A percentile compares a stretch with the other conserved stretches of the same genome.
These are phyloP conservation scores for Neopestalotiopsis rosae DNA, from an alignment of 2,329 filamentous ascomycete species.

Conservation along the genomic window DNA sequence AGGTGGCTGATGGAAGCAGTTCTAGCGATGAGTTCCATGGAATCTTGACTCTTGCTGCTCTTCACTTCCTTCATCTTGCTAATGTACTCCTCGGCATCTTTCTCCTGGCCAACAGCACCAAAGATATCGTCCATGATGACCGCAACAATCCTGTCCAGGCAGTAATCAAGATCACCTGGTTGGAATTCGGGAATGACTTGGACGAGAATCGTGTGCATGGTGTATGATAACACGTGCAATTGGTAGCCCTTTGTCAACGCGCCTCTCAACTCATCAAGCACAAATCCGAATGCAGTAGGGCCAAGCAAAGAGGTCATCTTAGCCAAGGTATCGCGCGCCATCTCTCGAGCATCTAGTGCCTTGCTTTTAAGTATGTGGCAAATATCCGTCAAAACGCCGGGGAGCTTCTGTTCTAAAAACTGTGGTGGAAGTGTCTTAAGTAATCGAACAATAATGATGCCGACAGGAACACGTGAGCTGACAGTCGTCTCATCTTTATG, in stretches of 20 bases:
- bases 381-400: slow-evolving; percentile 86
- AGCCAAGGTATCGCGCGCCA: slow-evolving; percentile 85
- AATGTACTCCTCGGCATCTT: slow-evolving; percentile 94
- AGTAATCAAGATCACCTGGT: slow-evolving; percentile 89
- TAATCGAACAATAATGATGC: slow-evolving; percentile 86
- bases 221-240: slow-evolving; percentile 92
- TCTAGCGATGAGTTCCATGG: slow-evolving; percentile 90
- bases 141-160: slow-evolving; percentile 75
- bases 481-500: slow-evolving; percentile 95
- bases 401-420: slow-evolving; percentile 75
- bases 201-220: slow-evolving; percentile 89
- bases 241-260: slow-evolving; percentile 88
- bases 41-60: slow-evolving; percentile 97
- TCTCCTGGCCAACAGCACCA: slow-evolving; percentile 89
- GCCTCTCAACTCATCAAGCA: slow-evolving; percentile 87
- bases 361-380: slow-evolving; percentile 92
- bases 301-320: slow-evolving; percentile 85
- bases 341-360: slow-evolving; percentile 85
- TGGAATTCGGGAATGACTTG: slow-evolving; percentile 73
- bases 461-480: slow-evolving; percentile 88
- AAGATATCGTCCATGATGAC: slow-evolving; percentile 99
- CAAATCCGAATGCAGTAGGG: slow-evolving; percentile 83
- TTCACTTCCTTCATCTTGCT: slow-evolving; percentile 98
- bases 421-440: slow-evolving; percentile 78
- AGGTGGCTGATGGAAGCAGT: slow-evolving; percentile 78